Base-by-base conservation (phyloP, 2,329 filamentous ascomycete species). In the Metarhizium robertsii region DNA sequence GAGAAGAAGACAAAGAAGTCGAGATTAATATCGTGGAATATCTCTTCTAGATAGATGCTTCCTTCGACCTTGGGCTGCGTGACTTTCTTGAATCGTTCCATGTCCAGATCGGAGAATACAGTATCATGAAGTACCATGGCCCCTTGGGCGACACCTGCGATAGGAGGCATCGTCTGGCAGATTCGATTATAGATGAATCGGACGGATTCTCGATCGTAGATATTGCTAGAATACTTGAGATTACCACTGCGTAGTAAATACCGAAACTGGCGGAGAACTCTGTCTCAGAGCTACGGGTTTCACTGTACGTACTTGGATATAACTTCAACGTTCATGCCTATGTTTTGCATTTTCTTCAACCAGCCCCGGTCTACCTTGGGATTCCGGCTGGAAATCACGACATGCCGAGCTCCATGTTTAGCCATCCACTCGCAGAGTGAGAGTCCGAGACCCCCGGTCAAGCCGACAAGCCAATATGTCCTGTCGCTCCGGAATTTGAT, bases 61-160 rank as follows among this genome's bases (percentile, higher is more conserved):
- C 38, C 38, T 11, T 13, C 14, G 14, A 40, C 38, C 13, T 40
- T 40, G 10, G 38, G 14, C 13, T 16, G 38, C 8, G 13, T 5
- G 38, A 40, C 38, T 5, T 13, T 5, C 4, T 14, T 11, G 5
- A 40, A 40, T 13, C 13, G 10, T 7, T 59, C 60, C 68, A 79
- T 72, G 64, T 69, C 80, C 3, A 59, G 58, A 29, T 66, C 63
- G 2, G 43, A 50, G 47, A 75, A 65, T 1, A 63, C 54, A 34
- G 20, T 56, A 55, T 78, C 74, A 2, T 62, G 55, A 0, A 79
- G 64, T 2, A 78, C 69, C 71, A 77, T 72, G 6, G 75, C 74
- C 0, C 67, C 75, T 42, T 77, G 67, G 1, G 65, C 67, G 0
- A 77, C 71, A 16, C 76, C 76, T 0, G 60, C 67, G 32, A 79